phyloP scores from a whole-genome alignment of 2,329 filamentous ascomycete genomes.

The Aspergillus aculeatinus region DNA sequence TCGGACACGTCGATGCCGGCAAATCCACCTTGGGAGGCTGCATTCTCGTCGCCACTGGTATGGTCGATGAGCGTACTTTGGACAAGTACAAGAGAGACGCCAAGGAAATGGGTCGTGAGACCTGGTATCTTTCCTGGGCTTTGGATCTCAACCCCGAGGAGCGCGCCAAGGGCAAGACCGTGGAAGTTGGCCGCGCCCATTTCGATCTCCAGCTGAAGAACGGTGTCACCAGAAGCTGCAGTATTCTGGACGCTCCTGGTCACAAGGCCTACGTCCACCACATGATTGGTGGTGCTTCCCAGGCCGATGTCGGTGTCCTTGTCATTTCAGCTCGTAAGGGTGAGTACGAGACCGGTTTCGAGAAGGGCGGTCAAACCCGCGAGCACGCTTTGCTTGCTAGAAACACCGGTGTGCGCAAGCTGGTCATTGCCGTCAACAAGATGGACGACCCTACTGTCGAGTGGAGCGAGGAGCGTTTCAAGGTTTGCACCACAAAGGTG shows the following conservation, averaged over 20 bases:
- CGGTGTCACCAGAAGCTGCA: slow-evolving; percentile 84
- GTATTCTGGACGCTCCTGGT: slow-evolving; percentile 91
- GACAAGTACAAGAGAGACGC: slow-evolving; percentile 98
- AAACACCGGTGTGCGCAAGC: slow-evolving; percentile 96
- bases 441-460: slow-evolving; percentile 98
- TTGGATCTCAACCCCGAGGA: slow-evolving; percentile 97
- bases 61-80: slow-evolving; percentile 98
- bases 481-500: slow-evolving; percentile 90
- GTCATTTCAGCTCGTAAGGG: slow-evolving; percentile 97
- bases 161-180: slow-evolving; percentile 92
- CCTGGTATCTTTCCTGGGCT: slow-evolving; percentile 98
- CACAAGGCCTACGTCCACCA: slow-evolving; percentile 98
- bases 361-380: slow-evolving; percentile 91
- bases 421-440: slow-evolving; percentile 95
- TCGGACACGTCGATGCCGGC: slow-evolving; percentile 96
- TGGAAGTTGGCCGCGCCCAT: slow-evolving; percentile 92
- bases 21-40: slow-evolving; percentile 95
- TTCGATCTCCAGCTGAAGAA: slow-evolving; percentile 65
- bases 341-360: slow-evolving; percentile 98
- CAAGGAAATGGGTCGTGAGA: slow-evolving; percentile 93
- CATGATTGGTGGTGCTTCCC: slow-evolving; percentile 95
- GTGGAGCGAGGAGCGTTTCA: slow-evolving; percentile 90
- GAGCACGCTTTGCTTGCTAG: slow-evolving; percentile 98
- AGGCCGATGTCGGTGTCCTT: slow-evolving; percentile 89
- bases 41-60: slow-evolving; percentile 89